Evolutionary conservation across 1,139 yeast genomes (phyloP), one percentile per base, ranked within the genome.

Genomic region (Yamadazyma taylorii): DNA sequence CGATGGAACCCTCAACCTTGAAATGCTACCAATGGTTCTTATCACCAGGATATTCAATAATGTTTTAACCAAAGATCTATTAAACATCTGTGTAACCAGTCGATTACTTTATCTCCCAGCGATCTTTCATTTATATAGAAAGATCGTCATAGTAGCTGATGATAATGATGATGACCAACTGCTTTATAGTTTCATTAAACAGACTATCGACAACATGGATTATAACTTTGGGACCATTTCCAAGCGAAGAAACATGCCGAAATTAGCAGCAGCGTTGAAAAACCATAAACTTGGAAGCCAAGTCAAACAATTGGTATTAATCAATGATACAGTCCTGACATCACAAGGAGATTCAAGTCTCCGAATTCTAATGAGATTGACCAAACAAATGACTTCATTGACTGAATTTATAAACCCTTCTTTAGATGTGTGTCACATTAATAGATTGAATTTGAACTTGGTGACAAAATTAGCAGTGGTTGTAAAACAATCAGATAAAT

Each of bases 91-190:
- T 34, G 15, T 42, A 2, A 30, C 45, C 4, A 37, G 48, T 12
- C 17, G 47, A 12, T 32, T 48, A 13, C 43, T 48, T 17, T 48
- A 48, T 34, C 33, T 48, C 14, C 51, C 51, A 1, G 51, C 52
- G 2, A 31, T 46, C 2, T 30, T 30, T n/a, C 34, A 39, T n/a
- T 31, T 48, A 14, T 48, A 48, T 32, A 21, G 27, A 8, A 40
- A 33, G 7, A 40, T 47, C 1, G 29, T 45, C 5, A 35, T 48
- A 7, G 35, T 47, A 3, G 28, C 35, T 13, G 40, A 42, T 24
- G 22, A 15, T 4, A 31, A 37, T 13, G 40, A 42, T 24, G 22
- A 15, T 4, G 16, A 34, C 22, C 19, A 27, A 16, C 10, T 27
- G n/a, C 24, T 17, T 14, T 12, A 17, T 12, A 24, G 6, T 6